Evolutionary conservation across 2,329 filamentous ascomycete species (phyloP).

Genomic region (Fusarium sp.): DNA sequence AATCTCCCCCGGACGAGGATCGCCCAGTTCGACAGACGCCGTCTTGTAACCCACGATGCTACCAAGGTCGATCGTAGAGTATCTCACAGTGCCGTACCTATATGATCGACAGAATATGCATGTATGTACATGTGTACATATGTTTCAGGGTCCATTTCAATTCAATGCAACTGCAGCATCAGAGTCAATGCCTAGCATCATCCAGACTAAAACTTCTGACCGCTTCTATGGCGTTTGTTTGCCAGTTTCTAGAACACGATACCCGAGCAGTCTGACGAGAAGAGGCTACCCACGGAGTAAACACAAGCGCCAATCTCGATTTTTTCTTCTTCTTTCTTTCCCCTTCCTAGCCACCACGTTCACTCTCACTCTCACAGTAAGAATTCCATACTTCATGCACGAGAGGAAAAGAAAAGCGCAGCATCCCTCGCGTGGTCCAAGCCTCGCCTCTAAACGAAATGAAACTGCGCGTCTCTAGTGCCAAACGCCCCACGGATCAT

Average conservation of each 20-base stretch:
- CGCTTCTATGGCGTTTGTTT: background rate
- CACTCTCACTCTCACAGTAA: background rate
- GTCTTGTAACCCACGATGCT: background rate
- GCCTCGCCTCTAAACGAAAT: slow-evolving; percentile 29
- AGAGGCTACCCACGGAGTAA: background rate
- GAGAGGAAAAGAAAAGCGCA: background rate
- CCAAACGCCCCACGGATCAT: slow-evolving; percentile 12
- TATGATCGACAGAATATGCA: slow-evolving; percentile 2
- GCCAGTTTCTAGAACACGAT: slow-evolving; percentile 8
- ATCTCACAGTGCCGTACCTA: slow-evolving; percentile 27
- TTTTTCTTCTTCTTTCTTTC: too few relatives aligned
- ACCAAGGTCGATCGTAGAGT: slow-evolving; percentile 1
- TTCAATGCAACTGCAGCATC: background rate
- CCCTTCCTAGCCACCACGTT: slow-evolving; percentile 12
- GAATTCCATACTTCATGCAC: slow-evolving; percentile 2
- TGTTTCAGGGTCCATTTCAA: slow-evolving; percentile 9
- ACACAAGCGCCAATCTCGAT: slow-evolving; percentile 1
- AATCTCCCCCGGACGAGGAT: slow-evolving; percentile 37
- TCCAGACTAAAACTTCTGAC: background rate
- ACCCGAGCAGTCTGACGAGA: background rate
- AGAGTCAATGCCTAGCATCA: background rate
- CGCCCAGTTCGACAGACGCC: background rate
- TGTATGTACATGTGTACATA: background rate
- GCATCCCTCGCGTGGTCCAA: slow-evolving; percentile 6
- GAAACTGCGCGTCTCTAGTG: slow-evolving; percentile 24